Percentiles rank a stretch among this genome's conserved stretches.
These are phyloP conservation scores for Linnemannia elongata DNA, from an alignment of 192 early-diverging fungal species.

Conservation along the genomic window DNA sequence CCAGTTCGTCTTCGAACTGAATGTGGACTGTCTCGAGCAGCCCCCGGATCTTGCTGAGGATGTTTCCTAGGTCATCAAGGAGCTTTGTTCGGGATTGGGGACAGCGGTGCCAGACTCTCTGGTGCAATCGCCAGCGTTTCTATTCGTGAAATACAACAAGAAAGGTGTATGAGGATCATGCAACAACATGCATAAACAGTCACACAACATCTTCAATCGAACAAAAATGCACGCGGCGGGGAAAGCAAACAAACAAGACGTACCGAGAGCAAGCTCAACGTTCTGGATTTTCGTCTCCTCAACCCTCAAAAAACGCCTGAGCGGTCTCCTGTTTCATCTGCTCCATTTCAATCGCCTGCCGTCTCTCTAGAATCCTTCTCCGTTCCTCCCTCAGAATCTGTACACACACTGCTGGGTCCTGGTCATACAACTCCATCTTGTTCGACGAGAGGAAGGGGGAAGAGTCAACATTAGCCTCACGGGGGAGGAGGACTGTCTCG, in stretches of 20 bases:
- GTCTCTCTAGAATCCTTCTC: conserved; percentile 4
- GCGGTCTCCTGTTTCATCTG: conserved; percentile 23
- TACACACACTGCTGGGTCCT: neutral
- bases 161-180: neutral
- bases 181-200: neutral
- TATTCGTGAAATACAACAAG: neutral
- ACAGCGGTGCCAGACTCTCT: conserved; percentile 14
- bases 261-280: conserved; percentile 8
- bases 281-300: conserved; percentile 6
- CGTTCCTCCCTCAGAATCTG: conserved; percentile 16
- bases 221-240: neutral
- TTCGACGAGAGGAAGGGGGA: conserved; percentile 2
- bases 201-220: neutral
- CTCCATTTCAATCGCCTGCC: conserved; percentile 18
- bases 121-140: conserved; percentile 15
- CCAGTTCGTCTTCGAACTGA: neutral
- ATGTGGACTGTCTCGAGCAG: conserved; percentile 24
- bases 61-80: conserved; percentile 16
- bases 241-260: neutral
- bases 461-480: conserved; percentile 6
- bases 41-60: conserved; percentile 6
- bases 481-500: conserved; percentile 9
- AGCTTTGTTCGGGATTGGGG: conserved; percentile 11
- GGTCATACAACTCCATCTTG: conserved; percentile 20
- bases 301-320: neutral